Base-by-base conservation (phyloP, 495 filamentous ascomycete genomes). In the Aspergillus leporis region DNA sequence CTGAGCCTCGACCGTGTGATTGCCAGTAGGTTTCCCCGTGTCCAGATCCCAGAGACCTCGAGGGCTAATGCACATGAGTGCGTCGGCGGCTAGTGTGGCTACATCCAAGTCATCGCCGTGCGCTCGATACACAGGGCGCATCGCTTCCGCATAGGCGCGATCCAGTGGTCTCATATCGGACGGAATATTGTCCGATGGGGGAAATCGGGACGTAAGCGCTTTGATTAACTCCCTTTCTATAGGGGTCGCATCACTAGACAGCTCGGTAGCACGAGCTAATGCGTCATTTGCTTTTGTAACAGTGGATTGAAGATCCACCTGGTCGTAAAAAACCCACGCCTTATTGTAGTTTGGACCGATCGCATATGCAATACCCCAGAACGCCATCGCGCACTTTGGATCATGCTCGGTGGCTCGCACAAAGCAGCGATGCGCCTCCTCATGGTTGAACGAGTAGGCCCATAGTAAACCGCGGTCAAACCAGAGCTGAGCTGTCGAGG, bases 291-390 rank as follows among this genome's bases (percentile, higher is more conserved):
- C 77, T 41, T 71, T 60, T 12, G 65, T 55, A 18, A 85, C 65
- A 7, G 65, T 79, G 0, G 50, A 38, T 13, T 74, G 59, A 3
- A 82, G 65, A 46, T 89, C 82, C 6, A 66, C 60, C 14, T 68
- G 60, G 56, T 87, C 86, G 58, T 88, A 88, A 10, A 76, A 65
- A 1, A 73, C 63, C 87, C 86, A 90, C 0, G 85, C 81, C 66
- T 89, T 87, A 65, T 90, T 89, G 69, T 90, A 90, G 61, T 89
- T 88, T 5, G 87, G 86, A 3, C 87, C 87, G 1, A 85, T 63
- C 12, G 80, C 66, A 66, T 82, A 89, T 1, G 87, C 85, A 4
- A 86, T 66, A 0, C 86, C 87, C 87, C 87, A 90, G 57, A 85
- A 80, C 14, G 86, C 85, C 66, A 89, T 82, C 16, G 79, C 76